Conservation (phyloP, 192 early-diverging fungal species). For the Endogone sp. region DNA sequence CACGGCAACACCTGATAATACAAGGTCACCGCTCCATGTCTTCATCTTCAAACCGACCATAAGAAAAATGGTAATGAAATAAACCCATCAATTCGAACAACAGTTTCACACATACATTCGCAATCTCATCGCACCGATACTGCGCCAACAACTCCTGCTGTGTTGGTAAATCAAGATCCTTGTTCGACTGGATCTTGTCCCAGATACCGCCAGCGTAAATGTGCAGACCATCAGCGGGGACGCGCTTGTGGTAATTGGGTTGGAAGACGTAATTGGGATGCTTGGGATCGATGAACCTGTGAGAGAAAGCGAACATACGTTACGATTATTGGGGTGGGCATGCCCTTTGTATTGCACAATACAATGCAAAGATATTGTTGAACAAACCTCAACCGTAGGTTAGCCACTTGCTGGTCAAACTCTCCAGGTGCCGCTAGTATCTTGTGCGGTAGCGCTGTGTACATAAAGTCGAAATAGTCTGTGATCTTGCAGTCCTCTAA, state of each 20-base stretch:
- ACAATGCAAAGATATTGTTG: too few relatives aligned
- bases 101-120: slow-evolving; percentile 36
- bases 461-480: slow-evolving; percentile 93
- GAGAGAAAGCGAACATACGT: neutral
- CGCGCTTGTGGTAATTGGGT: slow-evolving; percentile 79
- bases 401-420: slow-evolving; percentile 69
- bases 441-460: slow-evolving; percentile 90
- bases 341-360: too few relatives aligned
- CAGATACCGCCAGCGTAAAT: slow-evolving; percentile 91
- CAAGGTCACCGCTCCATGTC: too few relatives aligned
- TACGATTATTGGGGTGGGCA: neutral
- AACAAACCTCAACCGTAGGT: slow-evolving; percentile 58
- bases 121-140: slow-evolving; percentile 98
- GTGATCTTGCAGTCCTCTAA: slow-evolving; percentile 68
- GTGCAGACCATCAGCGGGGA: slow-evolving; percentile 95
- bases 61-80: too few relatives aligned
- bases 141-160: slow-evolving; percentile 98
- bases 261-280: slow-evolving; percentile 80
- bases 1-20: too few relatives aligned
- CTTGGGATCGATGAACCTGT: slow-evolving; percentile 65
- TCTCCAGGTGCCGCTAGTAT: slow-evolving; percentile 68
- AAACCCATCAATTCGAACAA: too few relatives aligned
- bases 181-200: slow-evolving; percentile 94
- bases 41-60: too few relatives aligned
- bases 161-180: slow-evolving; percentile 95